Evolutionary conservation across 352 stramenopile genomes (phyloP).

Genomic region (Phytophthora capsici): DNA sequence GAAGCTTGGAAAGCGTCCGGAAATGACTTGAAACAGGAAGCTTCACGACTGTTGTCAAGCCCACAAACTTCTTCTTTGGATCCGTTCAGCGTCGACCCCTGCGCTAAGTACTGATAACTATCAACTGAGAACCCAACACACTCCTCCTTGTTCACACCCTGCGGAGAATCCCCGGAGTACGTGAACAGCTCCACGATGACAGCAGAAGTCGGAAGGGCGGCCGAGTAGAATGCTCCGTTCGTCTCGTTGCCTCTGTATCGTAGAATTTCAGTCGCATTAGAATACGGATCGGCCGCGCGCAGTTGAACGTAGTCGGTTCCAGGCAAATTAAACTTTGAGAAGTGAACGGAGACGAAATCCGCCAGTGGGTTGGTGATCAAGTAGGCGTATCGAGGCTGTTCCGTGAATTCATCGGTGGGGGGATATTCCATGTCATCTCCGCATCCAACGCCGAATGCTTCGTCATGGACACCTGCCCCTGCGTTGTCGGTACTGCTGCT

Average conservation of each 20-base stretch:
- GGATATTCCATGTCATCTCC: slow-evolving; percentile 31
- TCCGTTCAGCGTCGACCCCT: slow-evolving; percentile 20
- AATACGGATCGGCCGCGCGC: slow-evolving; percentile 29
- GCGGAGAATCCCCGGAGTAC: neutral
- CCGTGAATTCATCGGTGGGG: slow-evolving; percentile 18
- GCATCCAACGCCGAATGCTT: slow-evolving; percentile 45
- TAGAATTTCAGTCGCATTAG: slow-evolving; percentile 33
- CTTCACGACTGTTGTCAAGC: slow-evolving; percentile 58
- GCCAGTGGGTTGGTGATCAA: slow-evolving; percentile 49
- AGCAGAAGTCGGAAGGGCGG: slow-evolving; percentile 36
- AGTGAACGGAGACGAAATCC: slow-evolving; percentile 66
- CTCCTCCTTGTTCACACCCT: slow-evolving; percentile 4
- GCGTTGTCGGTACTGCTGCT: neutral
- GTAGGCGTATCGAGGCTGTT: slow-evolving; percentile 43
- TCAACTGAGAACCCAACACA: slow-evolving; percentile 63
- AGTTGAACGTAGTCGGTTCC: slow-evolving; percentile 59
- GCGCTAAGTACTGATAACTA: slow-evolving; percentile 44
- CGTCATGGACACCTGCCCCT: slow-evolving; percentile 16
- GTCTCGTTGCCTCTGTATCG: slow-evolving; percentile 43
- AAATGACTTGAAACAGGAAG: slow-evolving; percentile 47
- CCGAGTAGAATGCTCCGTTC: slow-evolving; percentile 40
- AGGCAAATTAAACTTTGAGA: slow-evolving; percentile 67
- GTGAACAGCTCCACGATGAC: slow-evolving; percentile 61
- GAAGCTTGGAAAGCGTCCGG: slow-evolving; percentile 22
- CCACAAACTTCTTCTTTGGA: slow-evolving; percentile 60